Conservation (phyloP, 345 rosid species). For the Orychophragmus violaceus region DNA sequence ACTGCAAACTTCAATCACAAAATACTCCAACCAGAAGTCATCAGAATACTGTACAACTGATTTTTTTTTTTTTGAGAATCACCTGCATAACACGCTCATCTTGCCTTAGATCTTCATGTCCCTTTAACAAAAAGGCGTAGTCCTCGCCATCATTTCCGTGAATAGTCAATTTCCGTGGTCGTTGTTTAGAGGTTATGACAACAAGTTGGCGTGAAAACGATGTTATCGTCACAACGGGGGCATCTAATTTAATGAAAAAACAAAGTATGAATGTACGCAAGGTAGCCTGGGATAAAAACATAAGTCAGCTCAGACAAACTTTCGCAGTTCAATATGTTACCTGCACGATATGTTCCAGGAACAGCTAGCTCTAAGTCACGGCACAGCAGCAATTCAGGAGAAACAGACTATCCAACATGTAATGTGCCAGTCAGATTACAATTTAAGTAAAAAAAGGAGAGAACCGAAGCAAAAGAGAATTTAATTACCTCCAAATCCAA, state of each 20-base stretch:
- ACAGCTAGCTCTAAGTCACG: constrained; percentile 92
- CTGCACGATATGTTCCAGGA: constrained; percentile 94
- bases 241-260: constrained; percentile 43
- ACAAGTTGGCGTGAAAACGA: constrained; percentile 91
- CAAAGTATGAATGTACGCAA: neutral
- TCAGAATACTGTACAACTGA: neutral
- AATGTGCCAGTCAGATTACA: constrained; percentile 9
- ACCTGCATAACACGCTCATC: constrained; percentile 99
- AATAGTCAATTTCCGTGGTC: constrained; percentile 95
- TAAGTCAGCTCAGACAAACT: constrained; percentile 16
- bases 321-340: constrained; percentile 33
- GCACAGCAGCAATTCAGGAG: constrained; percentile 90
- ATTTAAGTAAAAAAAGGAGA: neutral
- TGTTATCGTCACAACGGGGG: constrained; percentile 79
- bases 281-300: neutral
- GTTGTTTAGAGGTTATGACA: constrained; percentile 88
- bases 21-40: constrained; percentile 3
- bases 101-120: constrained; percentile 98
- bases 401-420: constrained; percentile 63
- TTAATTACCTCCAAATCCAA: constrained; percentile 81
- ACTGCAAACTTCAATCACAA: neutral
- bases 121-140: constrained; percentile 86
- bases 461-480: constrained; percentile 12
- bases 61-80: neutral
- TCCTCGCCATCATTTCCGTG: constrained; percentile 93